Evolutionary conservation across 2,329 filamentous ascomycete species (phyloP), one percentile per base, ranked within the genome.

Genomic region (Trichoderma sp.): DNA sequence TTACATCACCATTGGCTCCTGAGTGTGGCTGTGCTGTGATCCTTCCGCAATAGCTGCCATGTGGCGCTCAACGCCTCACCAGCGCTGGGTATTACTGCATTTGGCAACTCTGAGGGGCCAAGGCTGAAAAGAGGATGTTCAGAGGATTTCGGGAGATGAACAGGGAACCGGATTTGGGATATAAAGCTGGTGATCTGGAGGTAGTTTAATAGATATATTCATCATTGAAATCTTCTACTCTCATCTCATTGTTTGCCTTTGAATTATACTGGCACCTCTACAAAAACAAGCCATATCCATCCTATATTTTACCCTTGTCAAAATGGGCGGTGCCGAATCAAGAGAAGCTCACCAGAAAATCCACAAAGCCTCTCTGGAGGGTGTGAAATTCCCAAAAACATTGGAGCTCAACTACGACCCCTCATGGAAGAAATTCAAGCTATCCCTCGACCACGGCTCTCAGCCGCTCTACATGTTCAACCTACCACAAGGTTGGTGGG

Each of bases 51-150:
- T 8, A 43, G 65, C 63, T 21, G 11, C 26, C 32, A 60, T 43
- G 57, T 62, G 32, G 32, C 26, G 66, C 68, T 24, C 43, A 56
- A 63, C 67, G 67, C 67, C 67, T 70, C 30, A 28, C 58, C 65
- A 68, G 70, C 70, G 70, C 62, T 71, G 62, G 26, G 62, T 71
- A 71, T 68, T 71, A 58, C 70, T 53, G 47, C 32, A 71, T 71
- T 71, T 61, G 70, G 70, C n/a, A 47, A 47, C 15, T n/a, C 30
- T 18, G 32, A 9, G 65, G n/a, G 30, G 28, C 36, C 18, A 28
- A 21, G 60, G 34, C n/a, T 15, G 26, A 63, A 26, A 28, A 43
- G 18, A 47, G 43, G 32, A 7, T 30, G 24, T 24, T 24, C 24
- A 24, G 24, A 24, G 24, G 24, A 24, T 47, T 11, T 53, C 15